Percentiles rank a stretch among this genome's conserved stretches.
Evolutionary conservation across 805 yeast genomes (phyloP).

Genomic region (Kuraishia capsulata): DNA sequence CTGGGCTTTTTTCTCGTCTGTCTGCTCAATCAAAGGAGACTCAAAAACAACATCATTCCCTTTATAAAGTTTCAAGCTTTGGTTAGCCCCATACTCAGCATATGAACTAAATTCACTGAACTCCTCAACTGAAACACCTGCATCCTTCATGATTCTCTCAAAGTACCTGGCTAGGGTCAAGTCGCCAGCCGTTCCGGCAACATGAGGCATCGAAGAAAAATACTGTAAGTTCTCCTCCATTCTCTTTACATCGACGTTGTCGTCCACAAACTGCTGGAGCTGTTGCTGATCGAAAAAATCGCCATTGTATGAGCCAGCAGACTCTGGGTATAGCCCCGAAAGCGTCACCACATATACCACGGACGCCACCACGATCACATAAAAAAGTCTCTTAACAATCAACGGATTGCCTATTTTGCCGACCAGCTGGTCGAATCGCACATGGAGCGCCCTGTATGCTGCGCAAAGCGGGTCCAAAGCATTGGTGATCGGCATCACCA

Average conservation of each 20-base stretch:
- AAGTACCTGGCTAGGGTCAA: constrained; percentile 60
- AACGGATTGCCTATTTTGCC: constrained; percentile 77
- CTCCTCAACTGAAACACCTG: constrained; percentile 45
- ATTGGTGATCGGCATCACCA: constrained; percentile 33
- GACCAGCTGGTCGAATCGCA: constrained; percentile 46
- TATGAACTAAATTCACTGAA: constrained; percentile 43
- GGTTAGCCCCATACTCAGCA: constrained; percentile 54
- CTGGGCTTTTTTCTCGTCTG: constrained; percentile 1
- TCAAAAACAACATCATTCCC: constrained; percentile 3
- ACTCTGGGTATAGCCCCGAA: constrained; percentile 43
- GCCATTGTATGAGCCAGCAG: constrained; percentile 32
- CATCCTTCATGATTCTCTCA: constrained; percentile 44
- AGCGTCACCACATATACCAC: constrained; percentile 49
- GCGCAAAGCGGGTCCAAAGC: constrained; percentile 46
- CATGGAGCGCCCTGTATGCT: constrained; percentile 28
- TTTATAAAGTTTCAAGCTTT: constrained; percentile 16
- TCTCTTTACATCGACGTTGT: constrained; percentile 43
- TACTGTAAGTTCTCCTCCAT: constrained; percentile 64
- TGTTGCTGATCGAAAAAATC: constrained; percentile 54
- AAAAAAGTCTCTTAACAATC: constrained; percentile 67
- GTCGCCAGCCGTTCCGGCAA: constrained; percentile 86
- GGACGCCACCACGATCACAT: constrained; percentile 55
- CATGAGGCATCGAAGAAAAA: constrained; percentile 72
- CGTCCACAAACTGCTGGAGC: constrained; percentile 38
- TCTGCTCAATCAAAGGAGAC: neutral